Percentiles rank a stretch among this genome's conserved stretches.
Evolutionary conservation across 2,329 filamentous ascomycete species (phyloP).

Genomic region (Aspergillus fumigatus): DNA sequence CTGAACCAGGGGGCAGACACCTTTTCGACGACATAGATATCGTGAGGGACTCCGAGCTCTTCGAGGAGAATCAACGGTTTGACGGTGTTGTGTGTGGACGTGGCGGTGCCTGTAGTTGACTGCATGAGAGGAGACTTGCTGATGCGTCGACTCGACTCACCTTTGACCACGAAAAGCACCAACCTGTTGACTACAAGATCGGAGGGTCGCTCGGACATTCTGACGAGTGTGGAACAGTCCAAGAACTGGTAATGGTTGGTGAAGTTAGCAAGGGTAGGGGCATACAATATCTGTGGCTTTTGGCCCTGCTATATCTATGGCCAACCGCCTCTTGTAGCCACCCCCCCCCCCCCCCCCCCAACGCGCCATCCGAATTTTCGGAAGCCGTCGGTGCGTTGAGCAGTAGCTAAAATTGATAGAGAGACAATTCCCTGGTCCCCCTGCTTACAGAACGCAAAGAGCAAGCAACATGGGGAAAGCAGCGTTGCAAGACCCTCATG

Average conservation of each 20-base stretch:
- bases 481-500: neutral
- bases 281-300: no score
- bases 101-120: neutral
- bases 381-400: neutral
- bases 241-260: no score
- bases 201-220: neutral
- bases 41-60: neutral
- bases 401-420: no score
- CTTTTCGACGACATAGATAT: neutral
- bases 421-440: neutral
- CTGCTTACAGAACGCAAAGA: neutral
- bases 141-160: no score
- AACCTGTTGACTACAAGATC: neutral
- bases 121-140: neutral
- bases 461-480: neutral
- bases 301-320: neutral
- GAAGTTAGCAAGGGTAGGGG: neutral
- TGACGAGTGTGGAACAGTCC: neutral
- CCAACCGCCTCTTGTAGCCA: neutral
- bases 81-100: neutral
- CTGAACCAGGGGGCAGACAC: neutral
- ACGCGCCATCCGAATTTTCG: neutral
- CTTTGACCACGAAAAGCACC: neutral
- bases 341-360: neutral
- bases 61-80: neutral